phyloP scores from a whole-genome alignment of 306 rosid genomes.

The Lathyrus sativus region DNA sequence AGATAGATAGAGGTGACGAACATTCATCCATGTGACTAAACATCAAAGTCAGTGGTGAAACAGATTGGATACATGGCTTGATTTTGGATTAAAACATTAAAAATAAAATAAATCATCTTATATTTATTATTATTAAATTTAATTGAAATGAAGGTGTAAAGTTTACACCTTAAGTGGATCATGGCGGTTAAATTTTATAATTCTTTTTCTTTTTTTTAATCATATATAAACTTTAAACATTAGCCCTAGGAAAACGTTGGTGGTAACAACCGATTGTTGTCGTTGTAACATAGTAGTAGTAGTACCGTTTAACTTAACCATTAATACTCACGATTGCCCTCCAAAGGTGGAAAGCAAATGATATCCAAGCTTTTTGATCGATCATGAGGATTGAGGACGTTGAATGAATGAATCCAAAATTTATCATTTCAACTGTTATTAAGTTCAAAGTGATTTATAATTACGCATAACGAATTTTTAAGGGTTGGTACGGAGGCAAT shows the following conservation, averaged over 20 bases:
- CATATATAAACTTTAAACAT: no score
- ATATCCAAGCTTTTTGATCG: constrained; percentile 36
- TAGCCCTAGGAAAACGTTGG: background rate
- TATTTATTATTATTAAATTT: no score
- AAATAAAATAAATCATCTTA: no score
- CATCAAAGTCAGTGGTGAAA: no score
- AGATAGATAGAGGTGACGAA: background rate
- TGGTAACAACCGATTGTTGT: background rate
- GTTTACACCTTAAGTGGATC: no score
- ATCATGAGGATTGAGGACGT: constrained; percentile 18
- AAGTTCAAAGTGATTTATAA: constrained; percentile 47
- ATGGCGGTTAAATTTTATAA: no score
- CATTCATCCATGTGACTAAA: no score
- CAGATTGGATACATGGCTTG: no score
- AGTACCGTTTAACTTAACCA: constrained; percentile 29
- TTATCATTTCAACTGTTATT: constrained; percentile 32
- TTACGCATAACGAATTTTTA: constrained; percentile 8
- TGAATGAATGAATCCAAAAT: constrained; percentile 40
- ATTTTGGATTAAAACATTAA: no score
- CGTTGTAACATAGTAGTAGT: background rate
- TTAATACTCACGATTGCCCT: constrained; percentile 36
- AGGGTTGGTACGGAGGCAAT: constrained; percentile 34
- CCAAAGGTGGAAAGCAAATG: constrained; percentile 25
- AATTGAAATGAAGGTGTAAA: no score
- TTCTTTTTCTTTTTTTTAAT: no score